Conservation (phyloP, 306 rosid species). For the Pueraria montana region DNA sequence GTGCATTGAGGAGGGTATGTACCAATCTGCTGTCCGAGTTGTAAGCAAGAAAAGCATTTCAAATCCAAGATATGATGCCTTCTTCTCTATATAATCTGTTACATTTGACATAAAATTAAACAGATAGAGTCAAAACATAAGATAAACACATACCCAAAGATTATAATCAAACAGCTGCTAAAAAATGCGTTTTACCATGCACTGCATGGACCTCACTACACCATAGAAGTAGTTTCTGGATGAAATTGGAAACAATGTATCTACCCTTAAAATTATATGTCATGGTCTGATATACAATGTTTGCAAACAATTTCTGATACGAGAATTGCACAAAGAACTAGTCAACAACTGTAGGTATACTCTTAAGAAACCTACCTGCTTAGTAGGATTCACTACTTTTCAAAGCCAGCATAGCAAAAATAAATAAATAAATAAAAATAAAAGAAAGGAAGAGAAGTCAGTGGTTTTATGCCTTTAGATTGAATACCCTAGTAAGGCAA, state of each 20-base stretch:
- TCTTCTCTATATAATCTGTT: conserved; percentile 83
- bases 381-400: background rate
- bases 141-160: conserved; percentile 9
- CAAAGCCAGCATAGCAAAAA: background rate
- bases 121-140: background rate
- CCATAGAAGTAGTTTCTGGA: conserved; percentile 4
- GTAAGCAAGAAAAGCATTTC: conserved; percentile 78
- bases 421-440: background rate
- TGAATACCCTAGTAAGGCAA: background rate
- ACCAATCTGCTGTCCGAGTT: conserved; percentile 90
- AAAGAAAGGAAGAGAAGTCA: background rate
- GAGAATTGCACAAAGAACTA: background rate
- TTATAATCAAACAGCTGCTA: background rate
- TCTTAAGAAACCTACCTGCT: background rate
- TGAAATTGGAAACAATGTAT: background rate
- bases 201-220: background rate
- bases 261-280: background rate
- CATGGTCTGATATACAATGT: background rate
- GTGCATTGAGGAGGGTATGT: conserved; percentile 24
- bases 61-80: conserved; percentile 71
- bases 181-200: conserved; percentile 6
- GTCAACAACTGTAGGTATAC: background rate
- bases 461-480: conserved; percentile 1
- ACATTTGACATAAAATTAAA: conserved; percentile 11
- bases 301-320: background rate